Evolutionary conservation across 306 rosid genomes (phyloP).

Genomic region (Luffa acutangula): DNA sequence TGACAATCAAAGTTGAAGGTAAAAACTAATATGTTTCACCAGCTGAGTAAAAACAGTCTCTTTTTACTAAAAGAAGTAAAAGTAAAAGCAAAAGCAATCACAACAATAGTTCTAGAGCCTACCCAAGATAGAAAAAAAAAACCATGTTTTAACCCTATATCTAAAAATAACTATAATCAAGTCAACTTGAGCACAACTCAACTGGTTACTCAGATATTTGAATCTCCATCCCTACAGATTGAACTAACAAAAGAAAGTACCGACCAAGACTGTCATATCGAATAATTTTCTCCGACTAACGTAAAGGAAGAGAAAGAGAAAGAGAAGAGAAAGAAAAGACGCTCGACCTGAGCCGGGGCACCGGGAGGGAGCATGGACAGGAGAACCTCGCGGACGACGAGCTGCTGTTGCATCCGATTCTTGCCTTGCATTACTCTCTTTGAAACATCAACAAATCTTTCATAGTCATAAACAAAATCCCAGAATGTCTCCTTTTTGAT

Average conservation of each 20-base stretch:
- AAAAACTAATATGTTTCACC: too few relatives aligned
- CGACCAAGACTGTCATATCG: not conserved
- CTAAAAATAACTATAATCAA: not conserved
- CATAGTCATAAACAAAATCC: conserved; percentile 43
- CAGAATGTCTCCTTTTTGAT: conserved; percentile 19
- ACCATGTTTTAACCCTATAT: not conserved
- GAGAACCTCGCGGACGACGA: conserved; percentile 79
- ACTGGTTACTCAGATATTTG: too few relatives aligned
- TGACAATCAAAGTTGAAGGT: too few relatives aligned
- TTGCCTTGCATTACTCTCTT: conserved; percentile 79
- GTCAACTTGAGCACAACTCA: too few relatives aligned
- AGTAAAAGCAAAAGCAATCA: too few relatives aligned
- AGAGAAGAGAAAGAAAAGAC: not conserved
- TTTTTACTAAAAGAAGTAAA: too few relatives aligned
- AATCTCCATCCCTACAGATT: too few relatives aligned
- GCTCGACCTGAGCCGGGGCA: conserved; percentile 87
- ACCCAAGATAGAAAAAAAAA: too few relatives aligned
- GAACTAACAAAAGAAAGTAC: too few relatives aligned
- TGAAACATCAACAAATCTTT: conserved; percentile 73
- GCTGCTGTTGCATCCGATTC: conserved; percentile 69
- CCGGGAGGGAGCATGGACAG: conserved; percentile 96
- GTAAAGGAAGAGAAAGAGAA: not conserved
- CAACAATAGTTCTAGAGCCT: too few relatives aligned
- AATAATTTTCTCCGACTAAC: not conserved
- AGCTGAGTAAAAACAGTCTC: too few relatives aligned